Conservation (phyloP, 108 stramenopile genomes). For the Chaetoceros tenuissimus region DNA sequence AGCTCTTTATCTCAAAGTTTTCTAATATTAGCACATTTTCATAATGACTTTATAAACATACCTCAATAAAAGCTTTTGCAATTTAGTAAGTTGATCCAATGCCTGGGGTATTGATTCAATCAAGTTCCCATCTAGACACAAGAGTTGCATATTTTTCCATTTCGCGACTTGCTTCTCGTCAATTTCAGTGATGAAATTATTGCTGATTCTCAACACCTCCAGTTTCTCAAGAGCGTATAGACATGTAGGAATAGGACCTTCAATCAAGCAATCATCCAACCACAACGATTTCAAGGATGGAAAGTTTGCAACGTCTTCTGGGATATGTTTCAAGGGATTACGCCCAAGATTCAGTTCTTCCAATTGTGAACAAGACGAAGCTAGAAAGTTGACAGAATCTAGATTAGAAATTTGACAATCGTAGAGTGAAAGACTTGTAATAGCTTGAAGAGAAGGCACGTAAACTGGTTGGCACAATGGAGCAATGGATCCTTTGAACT, state of each 20-base stretch:
- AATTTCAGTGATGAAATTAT: slow-evolving; percentile 36
- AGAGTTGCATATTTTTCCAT: slow-evolving; percentile 18
- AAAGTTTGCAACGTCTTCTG: slow-evolving; percentile 22
- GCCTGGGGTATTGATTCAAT: slow-evolving; percentile 20
- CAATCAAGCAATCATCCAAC: slow-evolving; percentile 53
- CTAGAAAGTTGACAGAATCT: slow-evolving; percentile 20
- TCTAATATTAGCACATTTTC: no score
- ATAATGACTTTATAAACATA: background rate
- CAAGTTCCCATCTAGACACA: slow-evolving; percentile 53
- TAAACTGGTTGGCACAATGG: slow-evolving; percentile 37
- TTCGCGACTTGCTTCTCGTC: background rate
- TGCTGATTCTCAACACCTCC: slow-evolving; percentile 29
- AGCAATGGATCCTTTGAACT: slow-evolving; percentile 36
- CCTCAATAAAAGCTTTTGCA: slow-evolving; percentile 29
- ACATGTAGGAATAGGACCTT: slow-evolving; percentile 26
- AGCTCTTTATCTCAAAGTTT: no score
- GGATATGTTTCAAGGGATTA: slow-evolving; percentile 36
- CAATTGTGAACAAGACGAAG: slow-evolving; percentile 21
- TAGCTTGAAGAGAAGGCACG: slow-evolving; percentile 27
- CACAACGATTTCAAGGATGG: slow-evolving; percentile 42
- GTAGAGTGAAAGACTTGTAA: slow-evolving; percentile 43
- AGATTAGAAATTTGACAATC: slow-evolving; percentile 41
- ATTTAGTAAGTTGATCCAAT: slow-evolving; percentile 15
- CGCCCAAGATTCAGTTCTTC: slow-evolving; percentile 50
- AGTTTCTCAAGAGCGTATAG: slow-evolving; percentile 26